Evolutionary conservation across 768 basidiomycete species (phyloP).

Genomic region (Leccinum subgranulosum): DNA sequence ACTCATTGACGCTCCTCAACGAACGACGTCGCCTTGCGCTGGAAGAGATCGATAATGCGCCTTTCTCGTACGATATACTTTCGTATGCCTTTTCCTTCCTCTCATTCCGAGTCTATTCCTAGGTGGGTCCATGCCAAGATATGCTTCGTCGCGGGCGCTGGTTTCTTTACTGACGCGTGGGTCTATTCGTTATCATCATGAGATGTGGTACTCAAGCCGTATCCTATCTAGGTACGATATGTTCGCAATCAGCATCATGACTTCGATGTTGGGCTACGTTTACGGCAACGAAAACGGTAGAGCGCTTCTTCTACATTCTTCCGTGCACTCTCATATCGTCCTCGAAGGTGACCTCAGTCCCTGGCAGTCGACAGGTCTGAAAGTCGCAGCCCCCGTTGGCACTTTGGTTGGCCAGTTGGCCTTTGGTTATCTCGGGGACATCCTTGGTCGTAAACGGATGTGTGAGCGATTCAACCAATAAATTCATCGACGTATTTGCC

Average conservation of each 20-base stretch:
- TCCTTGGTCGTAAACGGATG: slow-evolving; percentile 73
- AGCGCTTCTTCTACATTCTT: background rate
- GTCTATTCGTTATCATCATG: slow-evolving; percentile 18
- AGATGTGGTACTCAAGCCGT: background rate
- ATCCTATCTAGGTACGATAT: slow-evolving; percentile 57
- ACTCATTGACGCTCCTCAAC: slow-evolving; percentile 41
- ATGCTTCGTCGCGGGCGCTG: slow-evolving; percentile 65
- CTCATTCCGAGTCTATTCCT: background rate
- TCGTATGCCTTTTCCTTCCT: background rate
- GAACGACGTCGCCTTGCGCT: slow-evolving; percentile 74
- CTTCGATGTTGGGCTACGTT: slow-evolving; percentile 81
- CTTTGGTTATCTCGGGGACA: slow-evolving; percentile 76
- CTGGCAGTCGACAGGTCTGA: slow-evolving; percentile 74
- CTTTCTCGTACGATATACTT: slow-evolving; percentile 60
- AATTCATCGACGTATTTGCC: background rate
- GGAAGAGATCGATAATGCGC: slow-evolving; percentile 80
- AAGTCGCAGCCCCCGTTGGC: slow-evolving; percentile 73
- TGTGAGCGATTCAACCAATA: slow-evolving; percentile 46
- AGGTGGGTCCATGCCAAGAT: slow-evolving; percentile 85
- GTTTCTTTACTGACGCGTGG: slow-evolving; percentile 86
- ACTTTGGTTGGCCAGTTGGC: slow-evolving; percentile 69
- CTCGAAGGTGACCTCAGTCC: slow-evolving; percentile 33
- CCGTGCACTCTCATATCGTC: background rate
- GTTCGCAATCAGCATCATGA: slow-evolving; percentile 85
- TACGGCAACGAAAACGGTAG: slow-evolving; percentile 43